Evolutionary conservation across 1,284 basidiomycete species (phyloP), one percentile per base, ranked within the genome.

Genomic region (Boletus smithii): DNA sequence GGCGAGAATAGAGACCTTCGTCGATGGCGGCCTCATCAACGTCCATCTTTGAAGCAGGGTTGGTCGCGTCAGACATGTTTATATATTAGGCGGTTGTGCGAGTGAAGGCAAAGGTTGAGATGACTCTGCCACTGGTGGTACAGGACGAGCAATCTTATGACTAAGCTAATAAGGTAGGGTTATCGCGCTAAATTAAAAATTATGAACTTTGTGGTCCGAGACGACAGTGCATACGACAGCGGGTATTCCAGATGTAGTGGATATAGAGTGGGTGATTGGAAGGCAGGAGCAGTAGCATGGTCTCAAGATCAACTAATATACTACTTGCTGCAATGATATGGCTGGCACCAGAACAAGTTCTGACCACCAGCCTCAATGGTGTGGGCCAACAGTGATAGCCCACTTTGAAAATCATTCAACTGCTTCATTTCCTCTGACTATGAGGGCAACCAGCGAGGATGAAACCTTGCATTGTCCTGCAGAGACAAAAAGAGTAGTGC

Each of bases 1-100:
- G 94, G 62, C 94, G 88, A 59, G 93, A 95, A 74, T 97, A 97
- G 41, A 97, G 77, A 50, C 92, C 91, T 75, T 95, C 92, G 67
- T 91, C 88, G 68, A 91, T 90, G 53, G 85, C 78, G 30, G 83
- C 76, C 68, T 91, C 88, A 68, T 91, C 88, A 55, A 91, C 78
- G 54, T 91, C 88, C 88, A 91, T 91, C 58, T 79, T 79, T 24
- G 74, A 69, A 44, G 71, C 64, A 37, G 74, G 59, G 55, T 78
- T 79, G 20, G 72, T 69, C 14, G 72, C 54, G 42, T 73, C 70
- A 37, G 79, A 68, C 83, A 86, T 87, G 20, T 46, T 59, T 33
- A 37, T 48, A 20, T 51, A 38, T 37, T n/a, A 30, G 22, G 20
- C 5, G 27, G 24, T 50, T 29, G 51, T 42, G 14, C 27, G 20